Evolutionary conservation across 2,329 filamentous ascomycete genomes (phyloP).

Genomic region (Talaromyces sp.): DNA sequence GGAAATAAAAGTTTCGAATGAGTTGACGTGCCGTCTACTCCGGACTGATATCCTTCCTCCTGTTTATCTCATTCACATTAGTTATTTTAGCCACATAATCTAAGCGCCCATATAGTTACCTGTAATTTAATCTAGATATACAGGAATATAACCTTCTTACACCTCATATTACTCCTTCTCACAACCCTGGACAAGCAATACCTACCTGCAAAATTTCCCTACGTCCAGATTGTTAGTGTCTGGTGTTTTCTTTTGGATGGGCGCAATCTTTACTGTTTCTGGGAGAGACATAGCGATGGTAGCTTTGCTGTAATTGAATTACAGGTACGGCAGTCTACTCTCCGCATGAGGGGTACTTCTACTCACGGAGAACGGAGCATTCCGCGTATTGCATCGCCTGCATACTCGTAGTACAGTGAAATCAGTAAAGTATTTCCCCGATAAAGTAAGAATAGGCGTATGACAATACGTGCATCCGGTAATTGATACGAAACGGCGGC

Average conservation of each 20-base stretch:
- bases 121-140: too few relatives aligned
- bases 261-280: background rate
- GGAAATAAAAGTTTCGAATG: background rate
- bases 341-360: background rate
- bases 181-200: too few relatives aligned
- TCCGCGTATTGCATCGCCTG: background rate
- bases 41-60: too few relatives aligned
- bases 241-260: background rate
- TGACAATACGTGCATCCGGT: background rate
- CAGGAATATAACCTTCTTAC: too few relatives aligned
- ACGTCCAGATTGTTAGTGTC: too few relatives aligned
- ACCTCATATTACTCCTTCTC: too few relatives aligned
- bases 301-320: background rate
- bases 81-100: too few relatives aligned
- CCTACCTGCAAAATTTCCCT: too few relatives aligned
- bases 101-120: too few relatives aligned
- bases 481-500: background rate
- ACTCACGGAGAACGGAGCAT: constrained; percentile 1
- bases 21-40: too few relatives aligned
- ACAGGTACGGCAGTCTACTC: background rate
- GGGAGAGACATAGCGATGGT: too few relatives aligned
- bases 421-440: background rate
- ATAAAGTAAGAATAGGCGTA: background rate
- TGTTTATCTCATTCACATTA: too few relatives aligned
- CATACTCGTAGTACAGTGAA: background rate